These are phyloP conservation scores for Tylopilus felleus DNA, from an alignment of 768 basidiomycete genomes.

Conservation along the genomic window DNA sequence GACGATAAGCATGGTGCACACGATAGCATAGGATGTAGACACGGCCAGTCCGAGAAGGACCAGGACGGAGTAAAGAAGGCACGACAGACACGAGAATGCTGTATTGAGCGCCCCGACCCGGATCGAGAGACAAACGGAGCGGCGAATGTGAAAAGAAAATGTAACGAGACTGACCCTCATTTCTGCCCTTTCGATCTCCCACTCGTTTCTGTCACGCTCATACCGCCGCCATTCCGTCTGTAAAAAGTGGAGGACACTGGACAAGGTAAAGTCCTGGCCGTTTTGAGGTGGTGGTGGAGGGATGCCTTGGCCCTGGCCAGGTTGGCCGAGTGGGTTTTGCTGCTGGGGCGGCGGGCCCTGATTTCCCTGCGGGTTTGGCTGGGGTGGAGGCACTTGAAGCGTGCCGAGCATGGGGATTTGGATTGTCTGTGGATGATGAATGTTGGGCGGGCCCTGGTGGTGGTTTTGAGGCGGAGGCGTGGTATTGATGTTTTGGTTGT, in stretches of 20 bases:
- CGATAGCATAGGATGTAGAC: not conserved
- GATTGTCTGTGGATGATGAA: slow-evolving; percentile 41
- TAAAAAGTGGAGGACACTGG: slow-evolving; percentile 92
- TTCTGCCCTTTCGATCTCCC: slow-evolving; percentile 99
- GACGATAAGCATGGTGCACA: slow-evolving; percentile 15
- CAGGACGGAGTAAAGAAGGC: not conserved
- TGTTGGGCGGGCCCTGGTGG: slow-evolving; percentile 30
- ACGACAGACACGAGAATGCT: not conserved
- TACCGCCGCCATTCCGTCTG: slow-evolving; percentile 98
- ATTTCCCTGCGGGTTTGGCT: slow-evolving; percentile 33
- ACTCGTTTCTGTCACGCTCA: slow-evolving; percentile 98
- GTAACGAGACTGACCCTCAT: slow-evolving; percentile 75
- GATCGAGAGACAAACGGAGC: not conserved
- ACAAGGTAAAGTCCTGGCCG: slow-evolving; percentile 90
- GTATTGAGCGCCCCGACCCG: not conserved
- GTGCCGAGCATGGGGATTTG: slow-evolving; percentile 71
- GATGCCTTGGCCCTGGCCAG: slow-evolving; percentile 51
- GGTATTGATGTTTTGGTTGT: slow-evolving; percentile 22
- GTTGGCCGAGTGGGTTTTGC: slow-evolving; percentile 52
- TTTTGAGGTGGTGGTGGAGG: slow-evolving; percentile 79
- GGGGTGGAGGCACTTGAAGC: slow-evolving; percentile 60
- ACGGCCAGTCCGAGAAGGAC: not conserved
- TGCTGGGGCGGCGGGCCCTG: slow-evolving; percentile 52
- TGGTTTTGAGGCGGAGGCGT: slow-evolving; percentile 5
- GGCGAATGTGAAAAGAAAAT: slow-evolving; percentile 2